Conservation (phyloP, 345 rosid genomes). For the Toxicodendron radicans region DNA sequence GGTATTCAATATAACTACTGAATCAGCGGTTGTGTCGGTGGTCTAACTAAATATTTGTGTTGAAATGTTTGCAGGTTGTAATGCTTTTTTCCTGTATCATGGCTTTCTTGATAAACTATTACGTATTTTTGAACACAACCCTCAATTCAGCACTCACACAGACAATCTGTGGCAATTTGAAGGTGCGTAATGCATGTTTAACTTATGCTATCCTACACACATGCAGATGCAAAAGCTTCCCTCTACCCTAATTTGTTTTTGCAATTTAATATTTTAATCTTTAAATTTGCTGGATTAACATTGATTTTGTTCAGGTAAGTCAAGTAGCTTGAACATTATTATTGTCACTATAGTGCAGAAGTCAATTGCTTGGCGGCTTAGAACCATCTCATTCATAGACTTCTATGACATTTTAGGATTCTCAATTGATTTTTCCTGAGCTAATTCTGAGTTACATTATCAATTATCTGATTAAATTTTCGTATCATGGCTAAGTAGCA, state of each 20-base stretch:
- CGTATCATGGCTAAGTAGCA: background rate
- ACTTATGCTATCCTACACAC: background rate
- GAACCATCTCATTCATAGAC: background rate
- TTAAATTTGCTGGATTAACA: background rate
- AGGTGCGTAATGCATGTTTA: conserved; percentile 36
- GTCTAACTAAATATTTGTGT: background rate
- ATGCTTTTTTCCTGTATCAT: conserved; percentile 58
- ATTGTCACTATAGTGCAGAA: background rate
- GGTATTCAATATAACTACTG: background rate
- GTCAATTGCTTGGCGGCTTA: background rate
- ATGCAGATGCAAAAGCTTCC: conserved; percentile 1
- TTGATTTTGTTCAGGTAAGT: background rate
- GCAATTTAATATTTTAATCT: background rate
- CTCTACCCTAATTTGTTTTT: background rate
- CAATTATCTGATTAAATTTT: background rate
- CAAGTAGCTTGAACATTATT: background rate
- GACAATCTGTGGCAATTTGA: conserved; percentile 73
- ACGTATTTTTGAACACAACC: conserved; percentile 64
- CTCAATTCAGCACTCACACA: conserved; percentile 75
- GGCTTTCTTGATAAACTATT: conserved; percentile 72
- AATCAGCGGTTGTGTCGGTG: background rate
- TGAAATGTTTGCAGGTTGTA: conserved; percentile 48
- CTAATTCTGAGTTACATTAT: background rate
- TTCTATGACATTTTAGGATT: background rate
- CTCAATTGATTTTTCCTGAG: background rate